Percentiles rank a stretch among this genome's conserved stretches.
Evolutionary conservation across 2,329 filamentous ascomycete species (phyloP).

Genomic region (Botrytis deweyae): DNA sequence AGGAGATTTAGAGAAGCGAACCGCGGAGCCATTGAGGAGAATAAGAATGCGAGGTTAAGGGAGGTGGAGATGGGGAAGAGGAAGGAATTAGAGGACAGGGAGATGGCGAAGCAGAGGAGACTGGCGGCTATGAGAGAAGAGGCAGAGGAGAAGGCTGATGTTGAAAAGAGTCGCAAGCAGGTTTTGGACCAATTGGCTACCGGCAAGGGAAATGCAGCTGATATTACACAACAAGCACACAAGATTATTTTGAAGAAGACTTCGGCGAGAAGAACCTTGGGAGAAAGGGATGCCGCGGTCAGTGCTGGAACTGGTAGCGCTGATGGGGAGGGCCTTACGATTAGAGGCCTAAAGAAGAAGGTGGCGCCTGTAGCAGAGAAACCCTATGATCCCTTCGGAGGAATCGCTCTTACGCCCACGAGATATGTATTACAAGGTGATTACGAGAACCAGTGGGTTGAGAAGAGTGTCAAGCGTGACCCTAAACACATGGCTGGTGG

Average conservation of each 20-base stretch:
- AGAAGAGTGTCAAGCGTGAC: slow-evolving; percentile 64
- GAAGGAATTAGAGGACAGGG: slow-evolving; percentile 63
- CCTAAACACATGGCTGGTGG: slow-evolving; percentile 71
- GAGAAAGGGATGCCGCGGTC: slow-evolving; percentile 24
- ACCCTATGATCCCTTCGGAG: slow-evolving; percentile 87
- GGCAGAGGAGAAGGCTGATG: slow-evolving; percentile 65
- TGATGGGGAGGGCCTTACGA: slow-evolving; percentile 50
- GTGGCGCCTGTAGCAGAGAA: slow-evolving; percentile 62
- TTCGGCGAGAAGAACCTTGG: slow-evolving; percentile 52
- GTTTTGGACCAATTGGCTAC: slow-evolving; percentile 68
- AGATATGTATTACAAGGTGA: slow-evolving; percentile 68
- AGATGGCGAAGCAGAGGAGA: slow-evolving; percentile 62
- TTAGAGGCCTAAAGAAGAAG: slow-evolving; percentile 75
- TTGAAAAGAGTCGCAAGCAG: slow-evolving; percentile 63
- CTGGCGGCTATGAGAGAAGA: slow-evolving; percentile 65
- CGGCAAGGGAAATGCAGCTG: slow-evolving; percentile 59
- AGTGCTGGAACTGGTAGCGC: slow-evolving; percentile 28
- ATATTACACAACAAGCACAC: slow-evolving; percentile 54
- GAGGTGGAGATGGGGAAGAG: slow-evolving; percentile 53
- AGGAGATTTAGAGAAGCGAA: slow-evolving; percentile 72
- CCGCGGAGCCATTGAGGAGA: slow-evolving; percentile 64
- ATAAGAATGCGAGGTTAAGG: slow-evolving; percentile 53
- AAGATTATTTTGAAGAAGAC: slow-evolving; percentile 71
- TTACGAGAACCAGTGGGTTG: slow-evolving; percentile 76
- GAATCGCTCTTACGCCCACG: slow-evolving; percentile 64